Percentiles rank a stretch among this genome's conserved stretches.
phyloP scores from a whole-genome alignment of 2,329 filamentous ascomycete species.

The Neofusicoccum kwambonambiense region DNA sequence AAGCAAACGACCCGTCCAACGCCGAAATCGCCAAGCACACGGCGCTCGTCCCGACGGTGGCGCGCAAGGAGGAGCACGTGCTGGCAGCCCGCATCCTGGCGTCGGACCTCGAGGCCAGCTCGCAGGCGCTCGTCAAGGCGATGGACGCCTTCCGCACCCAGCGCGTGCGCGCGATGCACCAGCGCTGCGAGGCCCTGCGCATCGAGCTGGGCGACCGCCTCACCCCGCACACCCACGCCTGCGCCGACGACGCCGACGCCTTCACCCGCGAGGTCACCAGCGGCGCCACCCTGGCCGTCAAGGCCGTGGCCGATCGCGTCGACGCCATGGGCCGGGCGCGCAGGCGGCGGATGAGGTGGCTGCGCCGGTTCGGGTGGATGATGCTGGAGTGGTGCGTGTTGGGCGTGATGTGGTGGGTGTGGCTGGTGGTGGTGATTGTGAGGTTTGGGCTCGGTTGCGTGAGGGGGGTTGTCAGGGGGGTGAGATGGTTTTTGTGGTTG shows the following conservation, averaged over 20 bases:
- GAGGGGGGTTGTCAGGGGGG: conserved; percentile 56
- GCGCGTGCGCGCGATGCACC: conserved; percentile 45
- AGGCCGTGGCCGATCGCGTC: conserved; percentile 75
- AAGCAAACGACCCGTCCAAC: conserved; percentile 16
- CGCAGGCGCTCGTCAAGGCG: conserved; percentile 50
- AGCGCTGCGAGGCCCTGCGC: conserved; percentile 45
- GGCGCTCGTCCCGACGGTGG: conserved; percentile 44
- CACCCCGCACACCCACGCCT: conserved; percentile 61
- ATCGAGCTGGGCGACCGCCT: conserved; percentile 50
- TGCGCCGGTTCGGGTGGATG: conserved; percentile 71
- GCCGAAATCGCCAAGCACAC: conserved; percentile 22
- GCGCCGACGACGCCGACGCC: conserved; percentile 77
- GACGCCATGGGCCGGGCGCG: conserved; percentile 68
- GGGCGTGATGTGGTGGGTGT: conserved; percentile 90
- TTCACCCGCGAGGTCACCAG: conserved; percentile 74
- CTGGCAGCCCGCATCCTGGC: conserved; percentile 54
- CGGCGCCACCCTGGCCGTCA: conserved; percentile 74
- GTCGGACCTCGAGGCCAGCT: conserved; percentile 46
- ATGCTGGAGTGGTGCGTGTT: conserved; percentile 82
- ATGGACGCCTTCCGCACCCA: conserved; percentile 49
- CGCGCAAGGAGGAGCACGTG: conserved; percentile 52
- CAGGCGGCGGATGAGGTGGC: conserved; percentile 68
- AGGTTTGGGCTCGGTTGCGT: conserved; percentile 64
- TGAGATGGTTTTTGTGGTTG: conserved; percentile 84
- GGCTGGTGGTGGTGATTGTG: conserved; percentile 80